phyloP scores from a whole-genome alignment of 176 grass and related monocot genomes.

The Ananas comosus region DNA sequence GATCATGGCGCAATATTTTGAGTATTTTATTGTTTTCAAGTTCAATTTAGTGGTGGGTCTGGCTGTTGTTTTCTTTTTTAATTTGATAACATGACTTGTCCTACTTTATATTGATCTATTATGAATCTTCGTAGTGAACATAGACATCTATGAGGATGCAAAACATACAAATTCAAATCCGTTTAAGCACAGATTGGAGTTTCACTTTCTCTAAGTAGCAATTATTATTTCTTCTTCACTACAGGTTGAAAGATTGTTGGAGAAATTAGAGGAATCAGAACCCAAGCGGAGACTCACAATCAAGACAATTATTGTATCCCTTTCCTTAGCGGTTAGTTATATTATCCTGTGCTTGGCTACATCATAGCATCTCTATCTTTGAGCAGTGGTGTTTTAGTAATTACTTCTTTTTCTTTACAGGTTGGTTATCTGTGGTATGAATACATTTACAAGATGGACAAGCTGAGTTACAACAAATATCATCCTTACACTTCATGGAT shows the following conservation, averaged over 20 bases:
- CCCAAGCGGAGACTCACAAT: conserved; percentile 25
- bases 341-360: background rate
- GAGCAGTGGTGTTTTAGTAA: background rate
- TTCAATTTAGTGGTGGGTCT: background rate
- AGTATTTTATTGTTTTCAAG: background rate
- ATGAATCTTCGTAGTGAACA: background rate
- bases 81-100: background rate
- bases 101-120: too few species aligned
- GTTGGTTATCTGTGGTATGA: conserved; percentile 33
- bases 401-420: conserved; percentile 16
- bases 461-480: conserved; percentile 36
- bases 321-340: conserved; percentile 32
- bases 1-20: background rate
- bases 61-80: background rate
- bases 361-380: background rate
- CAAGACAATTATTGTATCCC: conserved; percentile 29
- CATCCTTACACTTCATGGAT: conserved; percentile 47
- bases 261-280: conserved; percentile 38
- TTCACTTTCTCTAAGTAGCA: background rate
- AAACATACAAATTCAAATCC: too few species aligned
- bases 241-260: conserved; percentile 32
- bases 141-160: background rate
- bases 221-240: background rate
- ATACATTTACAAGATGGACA: conserved; percentile 37
- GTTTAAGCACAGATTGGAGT: background rate